Evolutionary conservation across 1,284 basidiomycete genomes (phyloP), one percentile per base, ranked within the genome.

Genomic region (Fistulinella cinereoalba): DNA sequence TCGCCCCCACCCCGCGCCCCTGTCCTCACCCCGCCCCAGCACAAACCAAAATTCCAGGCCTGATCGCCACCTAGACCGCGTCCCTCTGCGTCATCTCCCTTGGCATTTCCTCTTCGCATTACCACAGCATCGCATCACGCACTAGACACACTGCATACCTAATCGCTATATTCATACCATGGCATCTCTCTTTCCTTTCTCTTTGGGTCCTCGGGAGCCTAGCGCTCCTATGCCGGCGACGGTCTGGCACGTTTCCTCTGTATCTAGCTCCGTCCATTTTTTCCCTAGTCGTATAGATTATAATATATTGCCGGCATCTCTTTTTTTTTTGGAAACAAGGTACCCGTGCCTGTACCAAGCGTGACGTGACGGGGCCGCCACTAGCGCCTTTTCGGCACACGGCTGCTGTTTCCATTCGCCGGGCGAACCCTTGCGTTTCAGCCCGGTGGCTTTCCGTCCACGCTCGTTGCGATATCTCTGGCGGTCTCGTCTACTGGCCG

Each of bases 121-220:
- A 50, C 60, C 51, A 57, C 45, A 49, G 56, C 62, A 63, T 63
- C 61, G 50, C 61, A 66, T 59, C 51, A n/a, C 11, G 52, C 49
- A 52, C 12, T 66, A 67, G 62, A 63, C 52, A 64, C 59, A 64
- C 34, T 54, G 61, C 61, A 67, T 65, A 63, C 59, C 57, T 62
- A 48, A 18, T 33, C 16, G 53, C 56, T 57, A 57, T 64, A 63
- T 56, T 62, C 61, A 67, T 65, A 62, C 61, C 63, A 65, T 57
- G 51, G 62, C 62, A 66, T 43, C 12, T 29, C 18, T 33, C 12
- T 44, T 36, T 21, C 11, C 13, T 39, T 13, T 24, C 25, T 52
- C 44, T 49, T 53, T 60, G 47, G 53, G 58, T 54, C 36, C 23
- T 38, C 49, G 47, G 6, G 41, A 41, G 56, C 56, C 53, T 23